Base-by-base conservation (phyloP, 345 rosid species). In the Tarenaya hassleriana region DNA sequence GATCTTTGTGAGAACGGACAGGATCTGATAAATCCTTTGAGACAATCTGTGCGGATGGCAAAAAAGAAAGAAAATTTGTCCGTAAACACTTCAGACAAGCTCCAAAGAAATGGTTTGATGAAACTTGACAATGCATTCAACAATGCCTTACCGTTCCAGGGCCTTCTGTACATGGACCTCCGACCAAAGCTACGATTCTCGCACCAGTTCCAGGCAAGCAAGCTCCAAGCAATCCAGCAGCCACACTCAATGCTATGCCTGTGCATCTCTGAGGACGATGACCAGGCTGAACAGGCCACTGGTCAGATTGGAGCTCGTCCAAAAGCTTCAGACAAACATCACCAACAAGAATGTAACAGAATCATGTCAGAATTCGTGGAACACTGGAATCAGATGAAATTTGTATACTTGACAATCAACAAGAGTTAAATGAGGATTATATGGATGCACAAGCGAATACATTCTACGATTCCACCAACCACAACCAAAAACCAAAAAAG, bases 221-320 rank as follows among this genome's bases (percentile, higher is more conserved):
- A 61, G 85, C 96, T 52, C 94, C 94, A 64, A 88, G 81, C 63
- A 88, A 66, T 52, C 96, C 78, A 0, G 86, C 75, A 0, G 98
- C 91, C 48, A 92, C 98, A 67, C 80, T 84, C 66, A 88, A 68
- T 7, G 96, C 94, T 54, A 82, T 85, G 24, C 94, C 98, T 0
- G 99, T 94, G 54, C 99, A 88, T 58, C 99, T 74, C 0, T 79
- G 71, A 5, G 88, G 73, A 18, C 99, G 75, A 29, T 54, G 67
- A 5, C 94, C 95, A 7, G 73, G 64, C 33, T 52, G 62, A 8
- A 86, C 83, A 10, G 94, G 86, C 98, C 98, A 94, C 53, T 88
- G 99, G 80, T 94, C 95, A 53, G 87, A 56, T 68, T 86, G 91
- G 67, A 94, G 68, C 79, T 94, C 99, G 70, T 88, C 99, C 92